Evolutionary conservation across 495 filamentous ascomycete species (phyloP).

Genomic region (Astrocystis sublimbata): DNA sequence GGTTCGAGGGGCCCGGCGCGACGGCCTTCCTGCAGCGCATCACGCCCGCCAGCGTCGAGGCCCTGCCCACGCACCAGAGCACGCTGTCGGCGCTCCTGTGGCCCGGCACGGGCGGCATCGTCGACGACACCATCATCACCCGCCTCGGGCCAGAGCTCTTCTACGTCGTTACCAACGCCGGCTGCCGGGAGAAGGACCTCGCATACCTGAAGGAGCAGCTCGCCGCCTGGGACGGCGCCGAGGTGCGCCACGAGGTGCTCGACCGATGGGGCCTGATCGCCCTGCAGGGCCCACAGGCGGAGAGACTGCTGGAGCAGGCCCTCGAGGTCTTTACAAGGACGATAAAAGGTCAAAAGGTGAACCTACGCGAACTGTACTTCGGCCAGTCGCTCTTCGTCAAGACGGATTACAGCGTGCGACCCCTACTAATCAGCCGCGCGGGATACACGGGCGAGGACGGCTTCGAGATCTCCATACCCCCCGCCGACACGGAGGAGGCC

Average conservation of each 20-base stretch:
- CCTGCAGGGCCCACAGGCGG: slow-evolving; percentile 80
- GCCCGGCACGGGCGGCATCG: slow-evolving; percentile 78
- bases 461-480: slow-evolving; percentile 88
- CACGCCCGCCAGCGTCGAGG: slow-evolving; percentile 67
- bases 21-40: slow-evolving; percentile 74
- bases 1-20: slow-evolving; percentile 75
- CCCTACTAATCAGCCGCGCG: slow-evolving; percentile 76
- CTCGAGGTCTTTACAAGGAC: slow-evolving; percentile 49
- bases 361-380: slow-evolving; percentile 75
- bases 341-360: too few relatives aligned
- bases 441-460: slow-evolving; percentile 98
- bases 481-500: slow-evolving; percentile 52
- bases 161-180: slow-evolving; percentile 97
- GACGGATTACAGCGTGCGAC: slow-evolving; percentile 44
- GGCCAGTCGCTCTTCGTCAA: slow-evolving; percentile 66
- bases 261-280: slow-evolving; percentile 80
- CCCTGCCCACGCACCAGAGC: slow-evolving; percentile 51
- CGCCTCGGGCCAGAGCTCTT: slow-evolving; percentile 66
- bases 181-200: slow-evolving; percentile 81
- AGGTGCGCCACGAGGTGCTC: slow-evolving; percentile 45
- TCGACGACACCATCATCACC: slow-evolving; percentile 91
- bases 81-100: slow-evolving; percentile 82
- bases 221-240: slow-evolving; percentile 55
- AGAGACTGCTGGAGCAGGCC: slow-evolving; percentile 58
- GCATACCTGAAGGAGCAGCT: slow-evolving; percentile 70